Evolutionary conservation across 2,329 filamentous ascomycete genomes (phyloP), one percentile per base, ranked within the genome.

Genomic region (Colletotrichum scovillei): DNA sequence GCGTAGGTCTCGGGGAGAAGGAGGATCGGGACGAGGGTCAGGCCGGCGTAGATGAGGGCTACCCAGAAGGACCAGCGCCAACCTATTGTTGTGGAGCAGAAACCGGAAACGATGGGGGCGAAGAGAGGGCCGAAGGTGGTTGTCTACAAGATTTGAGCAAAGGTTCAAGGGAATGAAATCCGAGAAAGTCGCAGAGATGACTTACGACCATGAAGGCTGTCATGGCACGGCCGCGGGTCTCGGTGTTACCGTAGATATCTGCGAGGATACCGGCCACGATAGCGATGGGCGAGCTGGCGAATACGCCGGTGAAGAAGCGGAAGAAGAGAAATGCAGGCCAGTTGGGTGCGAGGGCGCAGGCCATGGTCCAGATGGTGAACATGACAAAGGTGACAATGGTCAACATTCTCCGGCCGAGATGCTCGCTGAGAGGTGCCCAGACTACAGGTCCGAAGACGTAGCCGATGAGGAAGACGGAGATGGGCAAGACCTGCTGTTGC

Each of bases 11-110:
- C 91, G 19, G 91, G 92, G 71, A 94, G 86, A 70, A 94, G 86
- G 73, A 92, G 86, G 16, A 94, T 82, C 1, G 91, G 83, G 2
- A 91, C 79, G 80, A 92, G 86, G 1, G 91, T 92, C 0, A 82
- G 81, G 30, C 88, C 92, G 2, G 92, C 93, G 67, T 94, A 85
- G 22, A 95, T 93, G 19, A 94, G 84, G 16, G 85, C 92, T 28
- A 94, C 87, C 89, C 92, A 94, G 78, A 93, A 93, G 1, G 88
- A 83, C 92, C 92, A 94, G 55, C 90, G 87, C 92, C 92, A 94
- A 30, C 88, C 88, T 30, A 92, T 86, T 1, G 85, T 86, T 1
- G 85, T 79, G 0, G 89, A 85, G 52, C 89, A 87, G 80, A 88
- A 93, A 11, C 92, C 92, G 0, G 90, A 90, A 26, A 92, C 86